Evolutionary conservation across 352 stramenopile species (phyloP), one percentile per base, ranked within the genome.

Genomic region (Globisporangium spinosum): DNA sequence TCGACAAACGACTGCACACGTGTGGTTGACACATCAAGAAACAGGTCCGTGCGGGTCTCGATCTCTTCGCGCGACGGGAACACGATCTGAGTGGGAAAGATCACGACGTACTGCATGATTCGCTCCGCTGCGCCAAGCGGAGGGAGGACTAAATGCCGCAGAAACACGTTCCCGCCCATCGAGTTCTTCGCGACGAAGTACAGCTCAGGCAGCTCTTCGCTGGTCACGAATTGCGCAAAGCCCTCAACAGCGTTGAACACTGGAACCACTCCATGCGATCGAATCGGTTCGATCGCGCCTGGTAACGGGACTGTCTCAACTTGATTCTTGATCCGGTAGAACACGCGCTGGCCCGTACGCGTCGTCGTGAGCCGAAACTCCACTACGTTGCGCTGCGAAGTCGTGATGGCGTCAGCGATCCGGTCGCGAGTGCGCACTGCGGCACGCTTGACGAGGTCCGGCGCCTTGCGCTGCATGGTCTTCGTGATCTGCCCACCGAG

Each of bases 101-200:
- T 92, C 49, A 94, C 87, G 54, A 92, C 76, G 47, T 90, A 93
- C 17, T 70, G 72, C 64, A 93, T 78, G 15, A 91, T 68, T 38
- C 85, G 81, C 73, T 94, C 87, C 7, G 77, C 69, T 8, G 85
- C 87, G 34, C 79, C 75, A 53, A 94, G 70, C 27, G 83, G 79
- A 58, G 85, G 83, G n/a, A 91, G 66, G 53, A 94, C 83, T 13
- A 92, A 61, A 57, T 90, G 77, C 1, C 83, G 77, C 38, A 93
- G 64, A 64, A 93, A 80, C 32, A 91, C 75, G 53, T 83, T 85
- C 9, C 79, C 55, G 12, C 80, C 72, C 82, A 94, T 93, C 12
- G 76, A 80, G 58, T 84, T 93, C 75, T 93, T 93, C 62, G 87
- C 87, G 23, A 94, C 87, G 67, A 93, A 93, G 66, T 94, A 94